Percentiles rank a stretch among this genome's conserved stretches.
These are phyloP conservation scores for Entomortierella chlamydospora DNA, from an alignment of 192 early-diverging fungal species.

Conservation along the genomic window DNA sequence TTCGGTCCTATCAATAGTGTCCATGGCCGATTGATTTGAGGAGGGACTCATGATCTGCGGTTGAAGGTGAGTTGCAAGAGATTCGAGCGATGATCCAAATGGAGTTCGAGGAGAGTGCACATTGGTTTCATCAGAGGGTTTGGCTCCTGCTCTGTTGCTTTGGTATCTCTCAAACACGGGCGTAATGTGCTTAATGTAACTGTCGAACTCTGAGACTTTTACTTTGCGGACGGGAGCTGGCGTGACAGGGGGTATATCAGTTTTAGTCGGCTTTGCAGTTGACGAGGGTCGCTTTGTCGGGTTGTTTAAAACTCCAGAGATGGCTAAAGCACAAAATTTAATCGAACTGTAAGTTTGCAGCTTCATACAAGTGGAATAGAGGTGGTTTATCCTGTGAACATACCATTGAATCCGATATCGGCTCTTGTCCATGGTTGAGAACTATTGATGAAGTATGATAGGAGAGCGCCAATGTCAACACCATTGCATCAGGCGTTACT, in stretches of 20 bases:
- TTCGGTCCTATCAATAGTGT: conserved; percentile 61
- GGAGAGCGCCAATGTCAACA: neutral
- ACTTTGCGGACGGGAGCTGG: conserved; percentile 76
- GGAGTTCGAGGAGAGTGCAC: conserved; percentile 58
- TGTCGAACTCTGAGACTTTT: conserved; percentile 84
- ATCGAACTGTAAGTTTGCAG: no score
- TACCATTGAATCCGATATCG: conserved; percentile 87
- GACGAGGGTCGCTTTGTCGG: conserved; percentile 64
- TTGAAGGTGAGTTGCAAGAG: conserved; percentile 54
- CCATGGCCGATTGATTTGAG: conserved; percentile 59
- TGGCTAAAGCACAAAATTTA: conserved; percentile 23
- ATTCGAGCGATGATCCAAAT: conserved; percentile 61
- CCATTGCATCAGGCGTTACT: no score
- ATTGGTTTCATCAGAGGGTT: conserved; percentile 26
- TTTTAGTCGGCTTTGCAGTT: conserved; percentile 62
- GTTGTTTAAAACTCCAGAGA: conserved; percentile 79
- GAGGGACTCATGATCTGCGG: conserved; percentile 41
- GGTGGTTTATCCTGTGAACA: conserved; percentile 52
- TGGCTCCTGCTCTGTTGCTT: conserved; percentile 65
- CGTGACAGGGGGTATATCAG: conserved; percentile 66
- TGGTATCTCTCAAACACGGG: conserved; percentile 87
- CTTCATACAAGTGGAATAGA: neutral
- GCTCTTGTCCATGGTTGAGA: conserved; percentile 52
- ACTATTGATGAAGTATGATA: neutral
- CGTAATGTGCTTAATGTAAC: conserved; percentile 77